These are phyloP conservation scores for Tulasnella calospora DNA, from an alignment of 768 basidiomycete genomes.

Conservation along the genomic window DNA sequence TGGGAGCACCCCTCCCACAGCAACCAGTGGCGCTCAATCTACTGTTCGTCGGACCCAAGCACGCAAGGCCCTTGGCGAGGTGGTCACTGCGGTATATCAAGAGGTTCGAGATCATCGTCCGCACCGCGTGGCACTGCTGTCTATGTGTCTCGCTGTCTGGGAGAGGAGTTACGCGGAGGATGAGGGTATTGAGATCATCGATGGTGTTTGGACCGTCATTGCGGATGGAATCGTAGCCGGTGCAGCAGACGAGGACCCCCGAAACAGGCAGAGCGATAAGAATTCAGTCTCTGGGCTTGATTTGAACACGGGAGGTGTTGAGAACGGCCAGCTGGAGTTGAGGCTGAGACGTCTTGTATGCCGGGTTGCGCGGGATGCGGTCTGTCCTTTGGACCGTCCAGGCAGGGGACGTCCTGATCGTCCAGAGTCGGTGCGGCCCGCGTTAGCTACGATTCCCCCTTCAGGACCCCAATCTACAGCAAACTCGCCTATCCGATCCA, in stretches of 20 bases:
- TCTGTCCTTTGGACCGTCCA: conserved; percentile 11
- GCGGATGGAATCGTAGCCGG: conserved; percentile 27
- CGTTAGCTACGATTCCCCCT: background rate
- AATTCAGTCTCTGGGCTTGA: background rate
- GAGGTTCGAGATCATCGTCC: conserved; percentile 25
- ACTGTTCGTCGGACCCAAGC: background rate
- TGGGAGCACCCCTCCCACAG: background rate
- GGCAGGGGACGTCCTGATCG: background rate
- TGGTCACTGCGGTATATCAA: conserved; percentile 18
- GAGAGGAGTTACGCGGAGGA: conserved; percentile 15
- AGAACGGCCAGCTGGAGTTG: conserved; percentile 6
- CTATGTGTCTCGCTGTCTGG: conserved; percentile 19
- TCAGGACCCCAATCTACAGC: background rate
- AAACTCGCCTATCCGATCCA: conserved; percentile 13
- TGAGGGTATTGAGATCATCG: background rate
- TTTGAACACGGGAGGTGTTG: background rate
- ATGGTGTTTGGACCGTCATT: conserved; percentile 12
- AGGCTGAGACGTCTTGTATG: conserved; percentile 4
- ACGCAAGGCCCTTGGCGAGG: conserved; percentile 22
- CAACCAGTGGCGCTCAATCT: background rate
- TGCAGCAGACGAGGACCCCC: conserved; percentile 23
- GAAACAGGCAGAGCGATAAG: background rate
- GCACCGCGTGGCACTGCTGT: conserved; percentile 23
- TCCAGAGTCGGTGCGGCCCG: background rate
- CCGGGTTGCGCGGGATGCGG: conserved; percentile 6